Evolutionary conservation across 1,284 basidiomycete genomes (phyloP), one percentile per base, ranked within the genome.

Genomic region (Ceratobasidium sp.): DNA sequence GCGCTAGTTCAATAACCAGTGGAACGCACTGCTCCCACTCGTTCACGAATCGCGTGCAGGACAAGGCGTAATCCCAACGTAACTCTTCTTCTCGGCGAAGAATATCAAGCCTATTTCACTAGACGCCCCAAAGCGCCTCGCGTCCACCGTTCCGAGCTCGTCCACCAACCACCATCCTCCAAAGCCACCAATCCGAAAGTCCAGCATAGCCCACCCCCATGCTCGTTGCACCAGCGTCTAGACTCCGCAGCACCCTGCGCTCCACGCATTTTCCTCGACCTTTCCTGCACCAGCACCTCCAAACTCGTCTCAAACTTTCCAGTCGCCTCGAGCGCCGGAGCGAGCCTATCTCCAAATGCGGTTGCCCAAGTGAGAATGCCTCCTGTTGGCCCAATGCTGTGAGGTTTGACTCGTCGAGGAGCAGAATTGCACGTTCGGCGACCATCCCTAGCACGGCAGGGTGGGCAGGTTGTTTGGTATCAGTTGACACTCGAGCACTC

Each of bases 321-420:
- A 18, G 87, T 89, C 33, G 86, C 86, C 79, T 87, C 85, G 77
- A 97, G 83, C 27, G 94, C 87, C 80, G 90, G 87, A 18, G 95
- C 85, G 68, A 96, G 82, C 3, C 89, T 89, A 79, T 92, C 90
- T 18, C 95, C 95, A 74, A 96, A 88, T 0, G 93, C 93, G 1
- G 90, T 90, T 81, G 92, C 89, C 0, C 94, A 90, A 0, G 95
- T 97, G 66, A 96, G 86, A 1, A 96, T 85, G 48, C 48, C 95
- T 20, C 95, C 95, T 86, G 81, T 44, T 85, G 86, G 0, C 88
- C 91, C 6, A 92, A 83, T 0, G 87, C 81, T 0, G 93, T 88
- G 2, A 94, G 88, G 71, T 80, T 83, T 6, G 85, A 86, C 14
- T 75, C 23, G 0, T 92, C 86, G 48, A 92, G 84, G 60, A 95